Percentiles rank a stretch among this genome's conserved stretches.
These are phyloP conservation scores for Diaporthe sp. DNA, from an alignment of 2,329 filamentous ascomycete genomes.

Conservation along the genomic window DNA sequence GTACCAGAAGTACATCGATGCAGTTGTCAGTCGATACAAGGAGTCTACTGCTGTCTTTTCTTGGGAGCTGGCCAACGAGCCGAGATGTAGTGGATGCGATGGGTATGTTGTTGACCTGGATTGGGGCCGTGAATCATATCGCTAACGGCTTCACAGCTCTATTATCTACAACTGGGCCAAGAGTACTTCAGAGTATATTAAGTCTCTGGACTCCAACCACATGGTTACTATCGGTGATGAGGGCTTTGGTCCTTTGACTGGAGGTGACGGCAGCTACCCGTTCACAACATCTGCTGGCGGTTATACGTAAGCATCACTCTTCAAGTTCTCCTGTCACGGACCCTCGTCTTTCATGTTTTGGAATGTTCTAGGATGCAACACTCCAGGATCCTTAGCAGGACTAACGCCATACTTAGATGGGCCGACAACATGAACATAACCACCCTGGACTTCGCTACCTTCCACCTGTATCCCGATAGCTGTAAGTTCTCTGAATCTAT, in stretches of 20 bases:
- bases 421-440: constrained; percentile 60
- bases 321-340: too few relatives aligned
- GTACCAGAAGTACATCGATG: constrained; percentile 63
- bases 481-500: constrained; percentile 26
- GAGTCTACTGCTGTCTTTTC: constrained; percentile 60
- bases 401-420: too few relatives aligned
- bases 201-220: constrained; percentile 69
- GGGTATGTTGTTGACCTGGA: constrained; percentile 41
- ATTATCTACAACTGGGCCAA: constrained; percentile 70
- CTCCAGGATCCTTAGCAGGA: too few relatives aligned
- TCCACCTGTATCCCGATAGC: constrained; percentile 58
- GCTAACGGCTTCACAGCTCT: constrained; percentile 39
- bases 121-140: too few relatives aligned
- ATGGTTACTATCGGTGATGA: constrained; percentile 74
- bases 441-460: constrained; percentile 64
- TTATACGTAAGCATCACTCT: too few relatives aligned
- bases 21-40: constrained; percentile 60
- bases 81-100: constrained; percentile 67
- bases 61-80: constrained; percentile 67
- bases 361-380: too few relatives aligned
- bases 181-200: constrained; percentile 69
- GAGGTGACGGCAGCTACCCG: constrained; percentile 62
- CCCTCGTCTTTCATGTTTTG: too few relatives aligned
- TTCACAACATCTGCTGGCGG: constrained; percentile 60
- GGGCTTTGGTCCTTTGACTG: constrained; percentile 52